Evolutionary conservation across 2,329 filamentous ascomycete genomes (phyloP), one percentile per base, ranked within the genome.

Genomic region (Ascochyta pisi): DNA sequence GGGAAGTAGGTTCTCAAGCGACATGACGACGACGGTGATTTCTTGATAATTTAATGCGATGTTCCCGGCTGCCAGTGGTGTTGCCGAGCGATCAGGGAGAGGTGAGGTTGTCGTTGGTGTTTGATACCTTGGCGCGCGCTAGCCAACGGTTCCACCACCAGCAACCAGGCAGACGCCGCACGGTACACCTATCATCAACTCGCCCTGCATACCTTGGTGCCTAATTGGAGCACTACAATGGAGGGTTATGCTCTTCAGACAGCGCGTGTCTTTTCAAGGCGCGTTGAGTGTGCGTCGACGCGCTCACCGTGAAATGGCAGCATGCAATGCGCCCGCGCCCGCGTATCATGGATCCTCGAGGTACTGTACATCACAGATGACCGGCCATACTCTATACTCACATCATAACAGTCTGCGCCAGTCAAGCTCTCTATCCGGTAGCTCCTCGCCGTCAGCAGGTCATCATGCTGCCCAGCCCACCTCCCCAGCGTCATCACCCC

Each of bases 241-340:
- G 73, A 72, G 69, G 59, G 67, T 58, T 62, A 74, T 75, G 72
- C 68, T 68, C 59, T 61, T 58, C 64, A 63, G 57, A 63, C 63
- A 57, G 65, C 60, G 71, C 67, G 68, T 61, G 64, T 60, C 65
- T 53, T 50, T 65, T 42, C 54, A 60, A 54, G 62, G 65, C 65
- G 70, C 63, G 62, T 63, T 62, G 56, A 42, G 58, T 49, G 38
- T 54, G 40, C 44, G 40, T 43, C 58, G 57, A 60, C 60, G 60
- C 50, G 62, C 49, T 48, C 50, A 50, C 62, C 34, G 54, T 63
- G 55, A 63, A 45, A 59, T 60, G 42, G 46, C 51, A 46, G 29
- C 34, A 23, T 40, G 50, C 46, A 54, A 48, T 39, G 47, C 54
- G 43, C 51, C 19, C 33, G 3, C 41, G 19, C 15, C 33, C 34